These are phyloP conservation scores for Vigna reflexopilosa DNA, from an alignment of 306 rosid species.

Conservation along the genomic window DNA sequence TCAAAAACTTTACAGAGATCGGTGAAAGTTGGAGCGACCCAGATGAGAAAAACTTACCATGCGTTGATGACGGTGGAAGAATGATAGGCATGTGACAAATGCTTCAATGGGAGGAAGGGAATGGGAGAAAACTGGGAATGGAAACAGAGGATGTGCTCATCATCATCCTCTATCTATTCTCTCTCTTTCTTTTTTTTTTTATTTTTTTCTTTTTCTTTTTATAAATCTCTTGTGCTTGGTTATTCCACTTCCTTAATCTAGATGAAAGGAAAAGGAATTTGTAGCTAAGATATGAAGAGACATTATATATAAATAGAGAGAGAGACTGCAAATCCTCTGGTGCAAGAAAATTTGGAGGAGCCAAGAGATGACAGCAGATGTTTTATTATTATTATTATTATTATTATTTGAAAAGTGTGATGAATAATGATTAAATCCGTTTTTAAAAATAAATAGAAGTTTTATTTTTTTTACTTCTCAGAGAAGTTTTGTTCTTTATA, in stretches of 20 bases:
- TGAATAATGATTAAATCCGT: neutral
- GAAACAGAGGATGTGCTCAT: constrained; percentile 84
- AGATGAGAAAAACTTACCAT: constrained; percentile 58
- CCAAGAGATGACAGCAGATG: constrained; percentile 54
- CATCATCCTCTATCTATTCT: constrained; percentile 56
- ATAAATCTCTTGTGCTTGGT: constrained; percentile 61
- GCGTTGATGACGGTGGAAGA: constrained; percentile 56
- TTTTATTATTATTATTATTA: constrained; percentile 10
- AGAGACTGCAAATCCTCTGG: constrained; percentile 78
- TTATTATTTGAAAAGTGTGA: neutral
- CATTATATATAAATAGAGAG: constrained; percentile 51
- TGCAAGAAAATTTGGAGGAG: constrained; percentile 93
- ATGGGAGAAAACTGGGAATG: constrained; percentile 59
- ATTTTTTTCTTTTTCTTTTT: neutral
- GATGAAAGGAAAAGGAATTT: constrained; percentile 77
- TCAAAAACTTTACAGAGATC: constrained; percentile 42
- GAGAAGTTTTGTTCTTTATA: neutral
- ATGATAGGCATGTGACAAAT: constrained; percentile 52
- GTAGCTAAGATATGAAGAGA: constrained; percentile 65
- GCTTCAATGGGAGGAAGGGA: constrained; percentile 67
- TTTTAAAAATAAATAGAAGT: neutral
- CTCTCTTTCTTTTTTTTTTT: constrained; percentile 49
- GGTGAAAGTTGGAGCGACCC: constrained; percentile 39
- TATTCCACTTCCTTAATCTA: constrained; percentile 73
- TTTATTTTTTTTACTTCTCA: too few relatives aligned